phyloP scores from a whole-genome alignment of 768 basidiomycete genomes.

The Mycena kentingensis region DNA sequence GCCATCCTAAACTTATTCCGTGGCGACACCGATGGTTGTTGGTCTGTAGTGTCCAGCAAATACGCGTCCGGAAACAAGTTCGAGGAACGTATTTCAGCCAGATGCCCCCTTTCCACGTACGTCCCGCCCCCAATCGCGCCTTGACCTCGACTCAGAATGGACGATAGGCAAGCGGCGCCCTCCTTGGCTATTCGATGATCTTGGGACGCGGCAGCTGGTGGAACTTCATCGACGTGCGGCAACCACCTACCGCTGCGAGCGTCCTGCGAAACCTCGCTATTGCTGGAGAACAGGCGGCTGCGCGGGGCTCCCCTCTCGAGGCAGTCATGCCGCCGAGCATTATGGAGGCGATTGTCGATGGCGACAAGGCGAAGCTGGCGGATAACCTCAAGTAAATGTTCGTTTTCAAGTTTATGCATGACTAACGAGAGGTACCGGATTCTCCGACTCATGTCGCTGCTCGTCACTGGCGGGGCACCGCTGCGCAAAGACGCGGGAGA shows the following conservation, averaged over 20 bases:
- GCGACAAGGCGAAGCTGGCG: background rate
- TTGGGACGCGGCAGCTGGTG: slow-evolving; percentile 9
- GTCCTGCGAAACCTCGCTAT: slow-evolving; percentile 20
- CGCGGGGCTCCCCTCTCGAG: slow-evolving; percentile 3
- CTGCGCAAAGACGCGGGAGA: slow-evolving; percentile 8
- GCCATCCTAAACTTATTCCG: no score
- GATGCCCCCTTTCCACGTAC: slow-evolving; percentile 28
- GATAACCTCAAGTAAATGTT: slow-evolving; percentile 2
- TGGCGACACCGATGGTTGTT: no score
- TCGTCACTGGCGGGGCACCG: slow-evolving; percentile 2
- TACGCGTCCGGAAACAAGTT: no score
- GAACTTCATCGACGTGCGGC: slow-evolving; percentile 12
- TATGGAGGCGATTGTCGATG: slow-evolving; percentile 21
- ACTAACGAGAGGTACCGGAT: no score
- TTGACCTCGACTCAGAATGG: background rate
- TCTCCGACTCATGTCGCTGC: slow-evolving; percentile 20
- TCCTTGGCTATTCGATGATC: slow-evolving; percentile 9
- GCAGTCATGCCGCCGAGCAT: slow-evolving; percentile 21
- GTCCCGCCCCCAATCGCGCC: no score
- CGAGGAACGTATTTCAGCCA: slow-evolving; percentile 18
- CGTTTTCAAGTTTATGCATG: no score
- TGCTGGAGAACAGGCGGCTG: background rate
- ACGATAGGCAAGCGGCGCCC: slow-evolving; percentile 17
- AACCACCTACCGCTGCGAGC: slow-evolving; percentile 15
- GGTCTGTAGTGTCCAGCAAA: no score